phyloP scores from a whole-genome alignment of 768 basidiomycete genomes.

The button mushroom (Agaricus bisporus) region DNA sequence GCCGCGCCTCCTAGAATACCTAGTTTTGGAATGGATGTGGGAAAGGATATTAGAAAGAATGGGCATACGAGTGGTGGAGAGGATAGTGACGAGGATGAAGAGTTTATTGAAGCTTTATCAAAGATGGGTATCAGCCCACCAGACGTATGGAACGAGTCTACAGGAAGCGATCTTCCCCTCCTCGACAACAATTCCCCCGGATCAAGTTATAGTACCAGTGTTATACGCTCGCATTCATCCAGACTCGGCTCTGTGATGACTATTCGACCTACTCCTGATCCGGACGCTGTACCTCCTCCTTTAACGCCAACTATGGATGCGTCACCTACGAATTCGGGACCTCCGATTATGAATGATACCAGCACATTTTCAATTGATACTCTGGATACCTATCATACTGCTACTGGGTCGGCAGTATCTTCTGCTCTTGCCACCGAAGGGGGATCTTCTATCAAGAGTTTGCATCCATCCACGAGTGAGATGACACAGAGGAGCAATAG shows the following conservation, averaged over 20 bases:
- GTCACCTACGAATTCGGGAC: constrained; percentile 14
- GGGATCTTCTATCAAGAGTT: constrained; percentile 52
- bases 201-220: constrained; percentile 62
- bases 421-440: constrained; percentile 69
- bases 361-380: constrained; percentile 52
- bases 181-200: not conserved
- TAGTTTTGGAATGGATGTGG: constrained; percentile 75
- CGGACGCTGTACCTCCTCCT: constrained; percentile 36
- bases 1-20: constrained; percentile 68
- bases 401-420: constrained; percentile 44
- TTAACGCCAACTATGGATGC: constrained; percentile 24
- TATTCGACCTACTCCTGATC: constrained; percentile 50
- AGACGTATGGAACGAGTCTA: constrained; percentile 38
- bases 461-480: constrained; percentile 16
- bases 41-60: constrained; percentile 44
- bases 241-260: constrained; percentile 72
- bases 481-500: not conserved
- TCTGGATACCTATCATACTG: constrained; percentile 62
- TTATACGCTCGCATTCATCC: constrained; percentile 51
- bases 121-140: constrained; percentile 36
- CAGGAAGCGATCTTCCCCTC: constrained; percentile 22
- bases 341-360: constrained; percentile 30
- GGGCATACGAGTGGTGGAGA: constrained; percentile 37
- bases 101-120: constrained; percentile 57
- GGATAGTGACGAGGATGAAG: constrained; percentile 53